Conservation (phyloP, 495 filamentous ascomycete genomes). For the Penicillium ucsense region DNA sequence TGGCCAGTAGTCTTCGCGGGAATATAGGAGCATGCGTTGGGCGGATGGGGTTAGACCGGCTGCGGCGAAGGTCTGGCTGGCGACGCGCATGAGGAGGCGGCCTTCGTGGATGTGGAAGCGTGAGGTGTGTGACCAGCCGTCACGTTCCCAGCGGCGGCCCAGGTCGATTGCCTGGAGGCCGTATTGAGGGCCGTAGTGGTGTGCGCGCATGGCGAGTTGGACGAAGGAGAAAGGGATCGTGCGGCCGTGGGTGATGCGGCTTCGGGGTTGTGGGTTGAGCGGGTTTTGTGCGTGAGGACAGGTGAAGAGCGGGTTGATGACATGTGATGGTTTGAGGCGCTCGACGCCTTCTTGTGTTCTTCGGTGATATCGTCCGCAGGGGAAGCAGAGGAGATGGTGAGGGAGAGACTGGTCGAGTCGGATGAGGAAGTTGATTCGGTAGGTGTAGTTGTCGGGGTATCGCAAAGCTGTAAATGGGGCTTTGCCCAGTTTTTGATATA, state of each 20-base stretch:
- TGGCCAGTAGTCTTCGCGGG: conserved; percentile 48
- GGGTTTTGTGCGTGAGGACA: conserved; percentile 38
- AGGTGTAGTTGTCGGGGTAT: conserved; percentile 24
- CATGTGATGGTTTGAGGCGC: conserved; percentile 34
- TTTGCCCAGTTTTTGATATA: conserved; percentile 32
- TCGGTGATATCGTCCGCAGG: conserved; percentile 42
- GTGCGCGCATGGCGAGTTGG: conserved; percentile 39
- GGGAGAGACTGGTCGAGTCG: conserved; percentile 37
- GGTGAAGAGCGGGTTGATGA: conserved; percentile 42
- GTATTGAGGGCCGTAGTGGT: conserved; percentile 30
- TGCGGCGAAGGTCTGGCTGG: conserved; percentile 34
- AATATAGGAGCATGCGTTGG: conserved; percentile 44
- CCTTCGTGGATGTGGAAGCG: conserved; percentile 42
- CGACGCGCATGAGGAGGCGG: conserved; percentile 44
- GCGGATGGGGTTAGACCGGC: conserved; percentile 32
- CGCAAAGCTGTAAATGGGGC: conserved; percentile 23
- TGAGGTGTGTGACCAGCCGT: conserved; percentile 39
- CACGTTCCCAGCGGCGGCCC: conserved; percentile 39
- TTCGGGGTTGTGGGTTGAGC: conserved; percentile 32
- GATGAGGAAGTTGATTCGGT: conserved; percentile 38
- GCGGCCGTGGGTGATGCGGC: conserved; percentile 43
- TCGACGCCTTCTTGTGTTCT: conserved; percentile 41
- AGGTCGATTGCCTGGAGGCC: conserved; percentile 35
- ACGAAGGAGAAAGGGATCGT: conserved; percentile 44
- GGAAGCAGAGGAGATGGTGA: conserved; percentile 46